Base-by-base conservation (phyloP, 495 filamentous ascomycete genomes). In the Trichoderma reesei region DNA sequence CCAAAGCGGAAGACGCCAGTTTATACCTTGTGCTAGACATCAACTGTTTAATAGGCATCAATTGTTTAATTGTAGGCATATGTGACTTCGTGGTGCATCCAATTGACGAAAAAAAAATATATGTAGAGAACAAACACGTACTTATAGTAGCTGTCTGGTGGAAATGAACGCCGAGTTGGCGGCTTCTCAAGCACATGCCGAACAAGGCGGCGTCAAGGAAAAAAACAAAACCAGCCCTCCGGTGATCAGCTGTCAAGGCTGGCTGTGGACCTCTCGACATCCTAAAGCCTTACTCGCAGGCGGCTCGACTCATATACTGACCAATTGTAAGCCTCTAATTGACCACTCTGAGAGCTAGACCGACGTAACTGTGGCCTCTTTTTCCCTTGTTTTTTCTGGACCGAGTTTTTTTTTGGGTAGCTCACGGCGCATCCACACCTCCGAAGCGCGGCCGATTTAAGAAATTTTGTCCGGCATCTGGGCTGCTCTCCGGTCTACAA, bases 341-440 rank as follows among this genome's bases (percentile, higher is more conserved):
- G 51, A 34, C 51, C 20, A 56, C 20, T 56, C 31, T n/a, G 9
- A 26, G 51, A 34, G 51, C 51, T 34, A 56, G n/a, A 56, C 51
- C 18, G 51, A 56, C 51, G 51, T 56, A 31, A n/a, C 16, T 13
- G 42, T 46, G 42, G 42, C 20, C 20, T 56, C 9, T n/a, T 18
- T 48, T 18, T 26, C 18, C 26, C 16, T 18, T 51, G n/a, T 26
- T 1, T 11, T 44, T 11, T 11, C 13, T 44, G 41, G 41, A 18
- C 46, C 20, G 8, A 33, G 10, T 56, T 33, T 56, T 56, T 56
- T 56, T 56, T 14, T 56, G 44, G 2, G 16, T 2, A 39, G 38
- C 38, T 18, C 44, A 18, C 44, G 41, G 41, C 44, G 44, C 44
- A 56, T 56, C 51, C 51, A 56, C 51, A 11, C 51, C 51, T 56